phyloP scores from a whole-genome alignment of 148 eudicot species.

The Rhododendron henanense region DNA sequence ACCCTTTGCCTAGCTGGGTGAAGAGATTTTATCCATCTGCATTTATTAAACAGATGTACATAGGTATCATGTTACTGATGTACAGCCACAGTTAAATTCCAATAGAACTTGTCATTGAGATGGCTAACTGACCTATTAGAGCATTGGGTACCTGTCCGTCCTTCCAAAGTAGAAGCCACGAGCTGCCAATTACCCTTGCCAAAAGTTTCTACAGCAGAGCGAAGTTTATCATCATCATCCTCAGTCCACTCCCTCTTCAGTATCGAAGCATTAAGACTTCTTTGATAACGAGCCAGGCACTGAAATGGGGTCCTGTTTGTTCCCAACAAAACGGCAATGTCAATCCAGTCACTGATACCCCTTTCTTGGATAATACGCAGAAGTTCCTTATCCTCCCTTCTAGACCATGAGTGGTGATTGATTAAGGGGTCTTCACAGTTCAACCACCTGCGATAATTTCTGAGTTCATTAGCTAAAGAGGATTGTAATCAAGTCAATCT shows the following conservation, averaged over 20 bases:
- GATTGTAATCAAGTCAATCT: not conserved
- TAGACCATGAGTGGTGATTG: conserved; percentile 51
- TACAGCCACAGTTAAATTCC: not conserved
- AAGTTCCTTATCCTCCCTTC: conserved; percentile 64
- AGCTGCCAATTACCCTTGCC: conserved; percentile 88
- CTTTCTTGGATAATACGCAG: conserved; percentile 53
- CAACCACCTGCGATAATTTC: conserved; percentile 59
- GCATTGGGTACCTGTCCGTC: conserved; percentile 90
- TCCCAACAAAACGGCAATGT: conserved; percentile 49
- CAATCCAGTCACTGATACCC: conserved; percentile 65
- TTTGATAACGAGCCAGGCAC: conserved; percentile 77
- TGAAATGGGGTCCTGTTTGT: conserved; percentile 87
- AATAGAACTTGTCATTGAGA: not conserved
- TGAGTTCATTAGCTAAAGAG: conserved; percentile 1
- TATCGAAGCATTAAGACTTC: conserved; percentile 83
- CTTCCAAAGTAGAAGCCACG: conserved; percentile 78
- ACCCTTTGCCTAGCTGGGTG: conserved; percentile 70
- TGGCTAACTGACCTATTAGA: conserved; percentile 78
- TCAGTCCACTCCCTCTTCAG: conserved; percentile 78
- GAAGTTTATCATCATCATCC: conserved; percentile 69
- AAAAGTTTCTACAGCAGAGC: conserved; percentile 68
- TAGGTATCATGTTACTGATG: not conserved
- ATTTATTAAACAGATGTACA: not conserved
- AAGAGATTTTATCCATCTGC: conserved; percentile 82
- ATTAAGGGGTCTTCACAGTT: conserved; percentile 70